phyloP scores from a whole-genome alignment of 495 filamentous ascomycete species.

The Xylaria telfairii region DNA sequence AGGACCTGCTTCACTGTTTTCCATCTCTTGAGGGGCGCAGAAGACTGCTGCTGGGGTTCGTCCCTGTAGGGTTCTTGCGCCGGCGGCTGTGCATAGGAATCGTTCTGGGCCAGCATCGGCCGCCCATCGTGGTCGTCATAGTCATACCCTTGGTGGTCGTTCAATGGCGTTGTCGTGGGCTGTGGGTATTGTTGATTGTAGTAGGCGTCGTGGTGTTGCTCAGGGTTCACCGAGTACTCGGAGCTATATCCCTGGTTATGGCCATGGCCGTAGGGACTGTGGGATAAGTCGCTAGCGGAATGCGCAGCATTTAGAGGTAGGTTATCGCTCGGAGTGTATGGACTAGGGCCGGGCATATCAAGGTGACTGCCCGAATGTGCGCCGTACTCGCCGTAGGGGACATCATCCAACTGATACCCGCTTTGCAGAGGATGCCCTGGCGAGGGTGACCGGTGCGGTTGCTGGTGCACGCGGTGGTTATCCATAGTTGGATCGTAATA shows the following conservation, averaged over 20 bases:
- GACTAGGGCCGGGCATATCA: conserved; percentile 59
- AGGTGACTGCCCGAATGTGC: conserved; percentile 52
- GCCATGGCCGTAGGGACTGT: conserved; percentile 71
- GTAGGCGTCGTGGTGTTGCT: conserved; percentile 86
- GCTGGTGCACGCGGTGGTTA: conserved; percentile 58
- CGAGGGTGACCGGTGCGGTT: conserved; percentile 64
- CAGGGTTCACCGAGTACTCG: conserved; percentile 79
- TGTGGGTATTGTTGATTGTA: conserved; percentile 82
- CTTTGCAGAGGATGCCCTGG: conserved; percentile 61
- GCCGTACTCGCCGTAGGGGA: conserved; percentile 57
- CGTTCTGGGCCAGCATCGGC: conserved; percentile 57
- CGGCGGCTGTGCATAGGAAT: conserved; percentile 47
- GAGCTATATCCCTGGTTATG: conserved; percentile 65
- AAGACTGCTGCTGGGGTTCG: conserved; percentile 57
- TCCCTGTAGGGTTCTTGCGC: conserved; percentile 56
- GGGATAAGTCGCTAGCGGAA: conserved; percentile 74
- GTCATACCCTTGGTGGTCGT: conserved; percentile 63
- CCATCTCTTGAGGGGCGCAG: conserved; percentile 79
- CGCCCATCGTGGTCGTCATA: conserved; percentile 56
- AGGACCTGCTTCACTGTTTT: conserved; percentile 99
- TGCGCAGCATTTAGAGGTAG: conserved; percentile 58
- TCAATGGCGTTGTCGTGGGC: conserved; percentile 41
- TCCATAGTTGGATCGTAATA: conserved; percentile 63
- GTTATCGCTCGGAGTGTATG: conserved; percentile 56
- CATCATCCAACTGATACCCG: conserved; percentile 75